Evolutionary conservation across 1,284 basidiomycete species (phyloP).

Genomic region (Bjerkandera adusta): DNA sequence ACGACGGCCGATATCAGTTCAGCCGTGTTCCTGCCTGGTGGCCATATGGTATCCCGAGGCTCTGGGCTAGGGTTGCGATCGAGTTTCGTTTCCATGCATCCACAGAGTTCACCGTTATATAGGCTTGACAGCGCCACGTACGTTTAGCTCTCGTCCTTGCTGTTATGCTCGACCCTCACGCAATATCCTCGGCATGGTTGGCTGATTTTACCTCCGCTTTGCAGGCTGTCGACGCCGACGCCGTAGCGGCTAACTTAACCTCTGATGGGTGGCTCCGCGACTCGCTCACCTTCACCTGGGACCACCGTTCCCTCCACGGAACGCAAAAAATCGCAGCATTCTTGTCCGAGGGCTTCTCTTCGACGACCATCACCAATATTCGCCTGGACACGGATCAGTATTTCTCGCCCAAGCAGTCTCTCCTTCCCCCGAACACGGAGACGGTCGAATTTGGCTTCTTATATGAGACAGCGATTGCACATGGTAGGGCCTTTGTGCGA

Average conservation of each 20-base stretch:
- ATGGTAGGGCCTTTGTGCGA: conserved; percentile 36
- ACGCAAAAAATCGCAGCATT: conserved; percentile 37
- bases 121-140: no score
- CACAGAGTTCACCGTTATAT: no score
- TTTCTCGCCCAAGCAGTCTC: not conserved
- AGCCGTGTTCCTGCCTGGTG: no score
- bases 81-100: no score
- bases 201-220: conserved; percentile 35
- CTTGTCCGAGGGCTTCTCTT: conserved; percentile 30
- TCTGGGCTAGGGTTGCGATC: no score
- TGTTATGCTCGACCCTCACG: no score
- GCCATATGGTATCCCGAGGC: no score
- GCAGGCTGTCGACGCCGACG: conserved; percentile 33
- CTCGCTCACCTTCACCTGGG: conserved; percentile 59
- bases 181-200: conserved; percentile 42
- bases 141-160: no score
- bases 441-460: conserved; percentile 27
- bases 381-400: conserved; percentile 26
- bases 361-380: conserved; percentile 27
- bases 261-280: conserved; percentile 53
- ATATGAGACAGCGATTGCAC: conserved; percentile 36
- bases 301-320: conserved; percentile 56
- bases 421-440: conserved; percentile 25
- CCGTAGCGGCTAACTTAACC: conserved; percentile 36
- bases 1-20: no score